Conservation (phyloP, 2,329 filamentous ascomycete genomes). For the Ophiostoma montium region DNA sequence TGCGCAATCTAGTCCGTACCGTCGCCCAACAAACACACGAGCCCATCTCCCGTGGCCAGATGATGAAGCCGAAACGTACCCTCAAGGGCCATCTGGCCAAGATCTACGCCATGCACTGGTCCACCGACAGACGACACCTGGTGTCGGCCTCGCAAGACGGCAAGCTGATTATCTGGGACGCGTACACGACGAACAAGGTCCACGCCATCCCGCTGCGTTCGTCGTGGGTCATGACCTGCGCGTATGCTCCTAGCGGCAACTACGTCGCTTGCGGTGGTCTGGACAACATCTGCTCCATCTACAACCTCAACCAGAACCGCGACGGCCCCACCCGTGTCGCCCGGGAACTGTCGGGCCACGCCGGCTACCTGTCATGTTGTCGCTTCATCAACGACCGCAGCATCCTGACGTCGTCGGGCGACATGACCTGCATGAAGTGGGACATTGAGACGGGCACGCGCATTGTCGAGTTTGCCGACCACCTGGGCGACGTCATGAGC, state of each 20-base stretch:
- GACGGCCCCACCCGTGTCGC: constrained; percentile 96
- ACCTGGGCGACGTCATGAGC: constrained; percentile 98
- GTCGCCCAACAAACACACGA: constrained; percentile 89
- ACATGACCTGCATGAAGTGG: constrained; percentile 99
- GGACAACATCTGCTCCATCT: constrained; percentile 99
- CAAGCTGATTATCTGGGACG: constrained; percentile 99
- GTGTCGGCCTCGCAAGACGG: constrained; percentile 97
- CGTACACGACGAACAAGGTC: constrained; percentile 98
- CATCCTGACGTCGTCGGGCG: constrained; percentile 93
- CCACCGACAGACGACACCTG: constrained; percentile 89
- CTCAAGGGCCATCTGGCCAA: constrained; percentile 97
- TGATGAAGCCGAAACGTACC: constrained; percentile 95
- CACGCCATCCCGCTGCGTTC: constrained; percentile 95
- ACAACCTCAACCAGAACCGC: constrained; percentile 87
- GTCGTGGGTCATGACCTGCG: constrained; percentile 99
- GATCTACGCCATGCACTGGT: constrained; percentile 99
- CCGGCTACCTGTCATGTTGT: constrained; percentile 94
- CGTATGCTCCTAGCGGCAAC: constrained; percentile 95
- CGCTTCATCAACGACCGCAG: constrained; percentile 97
- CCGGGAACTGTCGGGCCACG: constrained; percentile 89
- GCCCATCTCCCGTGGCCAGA: constrained; percentile 71
- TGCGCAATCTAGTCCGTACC: constrained; percentile 55
- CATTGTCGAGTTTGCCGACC: constrained; percentile 95
- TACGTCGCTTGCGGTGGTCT: constrained; percentile 97
- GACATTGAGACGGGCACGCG: constrained; percentile 97